Conservation (phyloP, 73 alveolate genomes). For the Symbiodinium pilosum region DNA sequence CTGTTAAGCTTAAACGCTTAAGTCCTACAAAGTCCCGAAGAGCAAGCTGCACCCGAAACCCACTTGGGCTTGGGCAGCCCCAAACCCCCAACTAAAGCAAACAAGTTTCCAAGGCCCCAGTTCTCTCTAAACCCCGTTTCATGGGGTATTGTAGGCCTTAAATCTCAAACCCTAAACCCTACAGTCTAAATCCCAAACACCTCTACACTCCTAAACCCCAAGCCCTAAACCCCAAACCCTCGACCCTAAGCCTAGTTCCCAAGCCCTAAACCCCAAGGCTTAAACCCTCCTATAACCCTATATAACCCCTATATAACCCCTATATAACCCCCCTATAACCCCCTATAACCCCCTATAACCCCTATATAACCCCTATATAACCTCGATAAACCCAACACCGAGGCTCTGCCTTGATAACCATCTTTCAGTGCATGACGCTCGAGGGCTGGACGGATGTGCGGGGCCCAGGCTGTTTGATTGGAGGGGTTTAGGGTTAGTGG, state of each 20-base stretch:
- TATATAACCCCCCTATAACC: no score
- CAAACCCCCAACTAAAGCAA: no score
- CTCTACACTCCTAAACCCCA: background rate
- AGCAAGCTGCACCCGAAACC: no score
- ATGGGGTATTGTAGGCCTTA: background rate
- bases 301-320: no score
- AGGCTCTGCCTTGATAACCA: conserved; percentile 76
- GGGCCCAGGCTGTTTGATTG: background rate
- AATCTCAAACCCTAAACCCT: background rate
- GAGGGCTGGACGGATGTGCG: conserved; percentile 85
- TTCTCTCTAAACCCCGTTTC: background rate
- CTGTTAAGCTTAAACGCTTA: no score
- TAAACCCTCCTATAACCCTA: no score
- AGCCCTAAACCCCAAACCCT: background rate
- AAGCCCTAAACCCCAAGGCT: no score
- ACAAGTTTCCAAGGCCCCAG: background rate
- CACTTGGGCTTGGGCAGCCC: no score
- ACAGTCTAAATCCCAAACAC: background rate
- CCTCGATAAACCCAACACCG: no score
- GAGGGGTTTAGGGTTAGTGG: background rate
- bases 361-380: no score
- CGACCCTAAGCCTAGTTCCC: background rate
- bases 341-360: no score
- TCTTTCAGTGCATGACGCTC: conserved; percentile 90
- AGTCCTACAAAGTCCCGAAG: no score